Evolutionary conservation across 352 stramenopile species (phyloP), one percentile per base, ranked within the genome.

Genomic region (Pythium insidiosum): DNA sequence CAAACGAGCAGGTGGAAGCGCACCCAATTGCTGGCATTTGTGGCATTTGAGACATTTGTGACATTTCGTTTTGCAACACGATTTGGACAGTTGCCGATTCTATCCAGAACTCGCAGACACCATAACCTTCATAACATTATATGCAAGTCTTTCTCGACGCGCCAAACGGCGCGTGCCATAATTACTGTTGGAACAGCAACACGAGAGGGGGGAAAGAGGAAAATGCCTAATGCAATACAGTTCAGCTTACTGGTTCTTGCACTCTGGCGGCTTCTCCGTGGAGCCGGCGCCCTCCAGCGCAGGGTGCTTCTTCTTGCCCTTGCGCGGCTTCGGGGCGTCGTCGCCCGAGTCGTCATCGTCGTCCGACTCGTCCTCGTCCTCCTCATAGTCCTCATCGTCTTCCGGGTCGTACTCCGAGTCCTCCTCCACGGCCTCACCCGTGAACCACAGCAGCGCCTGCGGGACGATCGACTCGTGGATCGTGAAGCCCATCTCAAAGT

Each of bases 401-500:
- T 91, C 79, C 41, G 65, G 68, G 34, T 88, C 72, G 58, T 90
- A 90, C 15, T 92, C 74, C 50, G 77, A 90, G 58, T 92, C 73
- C 20, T 79, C 76, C 23, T 90, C 70, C 7, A 85, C 64, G 6
- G 75, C 77, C 43, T 92, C 80, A 35, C 80, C 80, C 19, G 80
- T 92, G 63, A 90, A 92, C 80, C 80, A 92, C 43, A 92, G 63
- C 50, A 92, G 56, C 11, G 80, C 80, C 61, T 92, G 80, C 18
- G 80, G 80, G 43, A 92, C 84, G 56, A 92, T 92, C 35, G 74
- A 84, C 66, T 92, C 80, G 64, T 92, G 77, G 59, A 92, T 86
- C 33, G 77, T 81, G 47, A 92, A 89, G 16, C 80, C 80, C 38
- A 92, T 88, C 53, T 92, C 73, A 34, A 89, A 92, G 61, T 92